Evolutionary conservation across 176 grass and related monocot genomes (phyloP).

Genomic region (Musa schizocarpa): DNA sequence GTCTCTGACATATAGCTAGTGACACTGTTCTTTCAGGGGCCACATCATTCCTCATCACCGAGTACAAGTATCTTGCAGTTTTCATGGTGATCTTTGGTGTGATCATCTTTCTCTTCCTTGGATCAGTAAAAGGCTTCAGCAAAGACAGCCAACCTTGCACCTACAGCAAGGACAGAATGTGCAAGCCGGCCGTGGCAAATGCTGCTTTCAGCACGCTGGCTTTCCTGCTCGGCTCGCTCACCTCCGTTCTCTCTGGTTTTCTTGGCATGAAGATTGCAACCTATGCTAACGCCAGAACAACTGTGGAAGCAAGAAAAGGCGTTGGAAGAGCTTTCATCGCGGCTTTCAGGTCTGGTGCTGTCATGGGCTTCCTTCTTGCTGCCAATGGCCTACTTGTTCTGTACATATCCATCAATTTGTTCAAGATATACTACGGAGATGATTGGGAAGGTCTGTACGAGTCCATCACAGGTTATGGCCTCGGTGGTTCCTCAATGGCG

Average conservation of each 20-base stretch:
- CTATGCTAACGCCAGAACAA: constrained; percentile 24
- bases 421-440: constrained; percentile 52
- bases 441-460: constrained; percentile 72
- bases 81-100: constrained; percentile 48
- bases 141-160: constrained; percentile 42
- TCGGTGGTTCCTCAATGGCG: constrained; percentile 62
- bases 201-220: constrained; percentile 15
- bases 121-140: constrained; percentile 50
- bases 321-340: constrained; percentile 52
- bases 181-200: constrained; percentile 23
- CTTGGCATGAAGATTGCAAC: constrained; percentile 29
- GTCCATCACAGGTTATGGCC: constrained; percentile 60
- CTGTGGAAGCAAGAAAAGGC: constrained; percentile 46
- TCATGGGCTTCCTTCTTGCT: constrained; percentile 62
- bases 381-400: constrained; percentile 53
- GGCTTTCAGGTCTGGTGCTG: constrained; percentile 65
- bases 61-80: constrained; percentile 50
- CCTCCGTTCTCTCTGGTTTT: constrained; percentile 22
- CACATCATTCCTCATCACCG: constrained; percentile 51
- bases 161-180: constrained; percentile 27
- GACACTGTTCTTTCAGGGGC: constrained; percentile 33
- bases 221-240: constrained; percentile 22
- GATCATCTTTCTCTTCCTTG: constrained; percentile 58
- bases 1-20: too few species aligned
- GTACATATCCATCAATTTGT: constrained; percentile 60